These are phyloP conservation scores for Acer yangbiense DNA, from an alignment of 345 rosid genomes.

Conservation along the genomic window DNA sequence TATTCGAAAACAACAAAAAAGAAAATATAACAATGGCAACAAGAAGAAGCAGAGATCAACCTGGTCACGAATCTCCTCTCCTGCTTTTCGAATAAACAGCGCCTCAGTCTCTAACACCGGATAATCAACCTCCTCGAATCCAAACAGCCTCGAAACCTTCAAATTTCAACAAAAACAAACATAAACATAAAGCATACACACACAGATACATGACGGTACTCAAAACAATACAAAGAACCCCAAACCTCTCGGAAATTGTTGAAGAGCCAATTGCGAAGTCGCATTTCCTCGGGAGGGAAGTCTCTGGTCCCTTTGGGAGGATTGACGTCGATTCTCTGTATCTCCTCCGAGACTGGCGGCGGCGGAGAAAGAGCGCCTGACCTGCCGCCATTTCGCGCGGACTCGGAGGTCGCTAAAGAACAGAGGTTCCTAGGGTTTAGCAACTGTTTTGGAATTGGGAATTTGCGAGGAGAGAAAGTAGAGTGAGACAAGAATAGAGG, in stretches of 20 bases:
- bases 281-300: conserved; percentile 93
- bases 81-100: conserved; percentile 83
- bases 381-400: conserved; percentile 48
- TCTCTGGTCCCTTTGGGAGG: conserved; percentile 96
- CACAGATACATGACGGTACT: neutral
- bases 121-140: conserved; percentile 89
- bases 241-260: conserved; percentile 78
- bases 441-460: conserved; percentile 16
- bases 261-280: conserved; percentile 92
- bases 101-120: conserved; percentile 91
- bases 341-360: conserved; percentile 44
- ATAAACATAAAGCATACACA: neutral
- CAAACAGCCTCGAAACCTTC: conserved; percentile 51
- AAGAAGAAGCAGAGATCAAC: conserved; percentile 31
- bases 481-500: conserved; percentile 35
- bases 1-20: neutral
- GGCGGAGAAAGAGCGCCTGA: conserved; percentile 63
- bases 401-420: conserved; percentile 34
- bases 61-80: conserved; percentile 95
- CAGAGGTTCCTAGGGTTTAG: conserved; percentile 33
- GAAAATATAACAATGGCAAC: neutral
- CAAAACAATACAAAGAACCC: neutral
- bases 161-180: neutral
- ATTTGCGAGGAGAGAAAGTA: conserved; percentile 10
- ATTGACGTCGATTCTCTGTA: conserved; percentile 75